Base-by-base conservation (phyloP, 352 stramenopile species). In the Globisporangium nunn region DNA sequence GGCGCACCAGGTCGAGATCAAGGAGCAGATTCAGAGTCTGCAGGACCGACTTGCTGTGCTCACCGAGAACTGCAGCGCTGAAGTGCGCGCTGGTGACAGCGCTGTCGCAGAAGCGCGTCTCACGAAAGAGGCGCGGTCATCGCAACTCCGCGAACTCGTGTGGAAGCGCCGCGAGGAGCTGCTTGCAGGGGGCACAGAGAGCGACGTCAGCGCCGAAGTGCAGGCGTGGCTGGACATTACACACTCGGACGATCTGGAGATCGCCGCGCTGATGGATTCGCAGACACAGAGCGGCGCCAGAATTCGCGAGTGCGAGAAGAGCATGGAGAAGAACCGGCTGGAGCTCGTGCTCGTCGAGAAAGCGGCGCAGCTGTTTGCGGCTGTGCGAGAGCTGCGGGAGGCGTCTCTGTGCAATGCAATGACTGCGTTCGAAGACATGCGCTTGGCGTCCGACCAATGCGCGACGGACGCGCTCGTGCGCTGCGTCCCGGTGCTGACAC, bases 401-500 rank as follows among this genome's bases (percentile, higher is more conserved):
- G 41, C 28, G 37, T 55, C 54, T 8, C 55, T 65, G 2, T 39
- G 65, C 30, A 61, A 50, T 6, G 67, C 63, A 15, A 50, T 56
- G 28, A 48, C 67, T 52, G n/a, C 37, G 23, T 54, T 74, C 56
- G 58, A 84, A 31, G 62, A 68, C n/a, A 43, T 55, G 14, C 58
- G 67, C 17, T 15, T 46, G 8, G 40, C 39, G 4, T 78, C 66
- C 0, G 61, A 78, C 47, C 48, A 64, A 3, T 57, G 59, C 6
- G 66, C 77, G 10, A 71, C 68, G 14, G 50, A 54, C 14, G 68
- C 74, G 17, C 54, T 91, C 44, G 57, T 68, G 56, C 44, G 39
- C 2, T 75, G 68, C 28, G 72, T 92, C 15, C 70, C 74, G 3
- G 76, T 77, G 51, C 67, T 92, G 12, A 71, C 67, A 11, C 56